Conservation (phyloP, 1,139 yeast species). For the Pichia sp. region DNA sequence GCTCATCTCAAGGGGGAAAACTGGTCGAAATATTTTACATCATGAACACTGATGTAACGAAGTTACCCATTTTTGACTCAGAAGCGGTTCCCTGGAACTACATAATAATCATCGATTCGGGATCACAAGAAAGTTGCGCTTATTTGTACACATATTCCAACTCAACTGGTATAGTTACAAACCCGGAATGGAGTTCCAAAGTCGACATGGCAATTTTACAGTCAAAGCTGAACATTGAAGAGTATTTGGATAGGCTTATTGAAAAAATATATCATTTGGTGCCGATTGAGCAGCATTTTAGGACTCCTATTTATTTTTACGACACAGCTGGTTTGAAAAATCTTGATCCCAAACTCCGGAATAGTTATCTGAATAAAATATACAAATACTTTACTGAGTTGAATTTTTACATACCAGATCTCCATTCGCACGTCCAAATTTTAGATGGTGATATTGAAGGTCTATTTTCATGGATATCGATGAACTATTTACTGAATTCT, state of each 20-base stretch:
- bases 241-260: constrained; percentile 50
- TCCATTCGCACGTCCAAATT: constrained; percentile 52
- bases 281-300: constrained; percentile 56
- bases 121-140: constrained; percentile 74
- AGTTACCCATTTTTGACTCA: constrained; percentile 19
- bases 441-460: constrained; percentile 79
- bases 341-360: constrained; percentile 48
- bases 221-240: constrained; percentile 40
- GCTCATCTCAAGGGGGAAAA: no score
- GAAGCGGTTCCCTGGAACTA: constrained; percentile 52
- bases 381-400: constrained; percentile 52
- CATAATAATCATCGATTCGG: constrained; percentile 72
- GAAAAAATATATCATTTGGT: constrained; percentile 48
- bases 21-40: no score
- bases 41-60: no score
- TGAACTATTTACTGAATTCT: constrained; percentile 60
- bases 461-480: constrained; percentile 71
- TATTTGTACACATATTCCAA: constrained; percentile 55
- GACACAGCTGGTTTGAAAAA: constrained; percentile 79
- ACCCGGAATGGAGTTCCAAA: neutral
- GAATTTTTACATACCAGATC: constrained; percentile 50
- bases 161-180: neutral
- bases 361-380: constrained; percentile 39
- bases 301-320: constrained; percentile 72
- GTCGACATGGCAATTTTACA: constrained; percentile 13